Conservation (phyloP, 495 filamentous ascomycete genomes). For the Bombardia bombarda region DNA sequence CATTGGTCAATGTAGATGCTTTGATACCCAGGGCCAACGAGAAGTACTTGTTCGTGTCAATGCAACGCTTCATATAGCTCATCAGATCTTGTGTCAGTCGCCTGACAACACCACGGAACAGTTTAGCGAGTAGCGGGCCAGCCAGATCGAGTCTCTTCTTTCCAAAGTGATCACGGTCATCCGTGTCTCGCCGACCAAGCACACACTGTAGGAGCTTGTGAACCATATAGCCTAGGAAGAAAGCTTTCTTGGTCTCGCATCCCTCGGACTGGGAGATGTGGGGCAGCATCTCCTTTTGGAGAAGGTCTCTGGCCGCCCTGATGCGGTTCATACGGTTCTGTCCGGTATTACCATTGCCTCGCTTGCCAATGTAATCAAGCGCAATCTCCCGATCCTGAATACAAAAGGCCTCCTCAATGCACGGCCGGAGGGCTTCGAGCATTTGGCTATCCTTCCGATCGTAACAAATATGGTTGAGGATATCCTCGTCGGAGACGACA, state of each 20-base stretch:
- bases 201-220: slow-evolving; percentile 88
- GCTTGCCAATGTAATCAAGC: slow-evolving; percentile 90
- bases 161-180: slow-evolving; percentile 97
- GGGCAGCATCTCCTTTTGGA: slow-evolving; percentile 94
- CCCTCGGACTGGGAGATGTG: slow-evolving; percentile 95
- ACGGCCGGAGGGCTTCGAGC: slow-evolving; percentile 94
- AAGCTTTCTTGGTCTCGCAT: slow-evolving; percentile 94
- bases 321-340: slow-evolving; percentile 81
- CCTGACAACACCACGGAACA: slow-evolving; percentile 83
- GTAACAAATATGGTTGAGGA: slow-evolving; percentile 94
- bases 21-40: slow-evolving; percentile 85
- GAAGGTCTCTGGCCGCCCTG: slow-evolving; percentile 80
- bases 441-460: slow-evolving; percentile 91
- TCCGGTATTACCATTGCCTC: slow-evolving; percentile 55
- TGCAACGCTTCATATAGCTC: slow-evolving; percentile 80
- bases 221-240: slow-evolving; percentile 99
- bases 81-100: slow-evolving; percentile 84
- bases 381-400: slow-evolving; percentile 96
- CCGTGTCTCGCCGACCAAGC: slow-evolving; percentile 80
- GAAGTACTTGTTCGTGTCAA: slow-evolving; percentile 82
- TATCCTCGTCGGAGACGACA: slow-evolving; percentile 95
- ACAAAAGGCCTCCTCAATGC: slow-evolving; percentile 90
- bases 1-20: slow-evolving; percentile 82
- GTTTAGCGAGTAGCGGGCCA: slow-evolving; percentile 82
- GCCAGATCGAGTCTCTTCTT: slow-evolving; percentile 97